phyloP scores from a whole-genome alignment of 371 early-diverging fungal genomes.

The Lichtheimia corymbifera region DNA sequence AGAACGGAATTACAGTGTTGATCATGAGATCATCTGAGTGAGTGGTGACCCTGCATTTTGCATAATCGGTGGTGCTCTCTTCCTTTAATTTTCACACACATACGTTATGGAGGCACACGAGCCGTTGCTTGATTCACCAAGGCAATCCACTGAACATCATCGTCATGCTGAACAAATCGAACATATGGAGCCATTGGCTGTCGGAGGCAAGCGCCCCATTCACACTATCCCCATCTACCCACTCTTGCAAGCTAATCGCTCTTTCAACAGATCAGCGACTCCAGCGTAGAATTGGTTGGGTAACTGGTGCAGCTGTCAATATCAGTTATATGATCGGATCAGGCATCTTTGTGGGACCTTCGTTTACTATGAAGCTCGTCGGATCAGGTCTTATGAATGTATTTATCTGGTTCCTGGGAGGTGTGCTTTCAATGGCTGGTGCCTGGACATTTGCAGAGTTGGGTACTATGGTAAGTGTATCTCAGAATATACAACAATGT shows the following conservation, averaged over 20 bases:
- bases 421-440: slow-evolving; percentile 35
- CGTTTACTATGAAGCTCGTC: slow-evolving; percentile 33
- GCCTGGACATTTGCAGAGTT: slow-evolving; percentile 43
- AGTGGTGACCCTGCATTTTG: no score
- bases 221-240: neutral
- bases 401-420: slow-evolving; percentile 39
- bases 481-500: neutral
- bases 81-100: neutral
- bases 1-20: no score
- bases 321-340: slow-evolving; percentile 48
- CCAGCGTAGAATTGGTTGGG: slow-evolving; percentile 43
- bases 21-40: no score
- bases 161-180: slow-evolving; percentile 21
- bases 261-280: slow-evolving; percentile 35
- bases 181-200: slow-evolving; percentile 39
- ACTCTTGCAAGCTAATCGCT: neutral
- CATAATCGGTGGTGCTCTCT: no score
- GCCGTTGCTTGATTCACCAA: neutral
- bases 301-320: slow-evolving; percentile 43
- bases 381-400: slow-evolving; percentile 49
- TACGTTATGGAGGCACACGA: neutral
- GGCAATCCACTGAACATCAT: neutral
- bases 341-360: slow-evolving; percentile 46
- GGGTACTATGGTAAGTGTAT: slow-evolving; percentile 42
- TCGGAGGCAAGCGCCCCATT: slow-evolving; percentile 26